Evolutionary conservation across 805 yeast species (phyloP).

Genomic region (Teunomyces aglyptinius): DNA sequence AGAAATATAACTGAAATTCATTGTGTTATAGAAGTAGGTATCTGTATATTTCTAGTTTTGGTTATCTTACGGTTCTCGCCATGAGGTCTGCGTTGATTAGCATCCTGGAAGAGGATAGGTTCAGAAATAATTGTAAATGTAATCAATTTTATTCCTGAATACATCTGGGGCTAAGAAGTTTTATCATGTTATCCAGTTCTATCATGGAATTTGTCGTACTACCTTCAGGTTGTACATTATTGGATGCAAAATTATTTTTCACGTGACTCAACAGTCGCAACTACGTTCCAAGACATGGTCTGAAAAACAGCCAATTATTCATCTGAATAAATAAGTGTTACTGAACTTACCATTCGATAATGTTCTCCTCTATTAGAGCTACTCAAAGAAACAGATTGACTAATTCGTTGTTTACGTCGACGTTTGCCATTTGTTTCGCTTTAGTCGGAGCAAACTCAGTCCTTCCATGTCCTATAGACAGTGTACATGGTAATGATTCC

Average conservation of each 20-base stretch:
- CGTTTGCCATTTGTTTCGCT: constrained; percentile 66
- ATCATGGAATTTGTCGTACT: background rate
- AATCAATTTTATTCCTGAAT: no score
- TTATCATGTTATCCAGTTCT: no score
- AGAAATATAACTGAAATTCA: no score
- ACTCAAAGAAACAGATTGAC: constrained; percentile 56
- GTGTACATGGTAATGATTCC: constrained; percentile 41
- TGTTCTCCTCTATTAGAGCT: constrained; percentile 53
- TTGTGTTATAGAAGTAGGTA: no score
- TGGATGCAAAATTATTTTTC: background rate
- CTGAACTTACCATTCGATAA: constrained; percentile 14
- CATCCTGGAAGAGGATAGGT: no score
- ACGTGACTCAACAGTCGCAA: constrained; percentile 2
- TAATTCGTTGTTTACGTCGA: constrained; percentile 65
- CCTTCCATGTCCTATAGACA: constrained; percentile 45
- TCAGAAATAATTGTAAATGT: no score
- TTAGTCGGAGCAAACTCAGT: constrained; percentile 55
- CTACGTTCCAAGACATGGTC: background rate
- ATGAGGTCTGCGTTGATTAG: no score
- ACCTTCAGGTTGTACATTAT: constrained; percentile 1
- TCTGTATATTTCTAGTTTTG: no score
- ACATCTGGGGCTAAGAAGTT: no score
- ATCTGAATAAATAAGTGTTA: background rate
- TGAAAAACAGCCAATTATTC: constrained; percentile 4
- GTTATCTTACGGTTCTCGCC: no score